These are phyloP conservation scores for Ceratocystis diversiconidia DNA, from an alignment of 2,329 filamentous ascomycete genomes.

Conservation along the genomic window DNA sequence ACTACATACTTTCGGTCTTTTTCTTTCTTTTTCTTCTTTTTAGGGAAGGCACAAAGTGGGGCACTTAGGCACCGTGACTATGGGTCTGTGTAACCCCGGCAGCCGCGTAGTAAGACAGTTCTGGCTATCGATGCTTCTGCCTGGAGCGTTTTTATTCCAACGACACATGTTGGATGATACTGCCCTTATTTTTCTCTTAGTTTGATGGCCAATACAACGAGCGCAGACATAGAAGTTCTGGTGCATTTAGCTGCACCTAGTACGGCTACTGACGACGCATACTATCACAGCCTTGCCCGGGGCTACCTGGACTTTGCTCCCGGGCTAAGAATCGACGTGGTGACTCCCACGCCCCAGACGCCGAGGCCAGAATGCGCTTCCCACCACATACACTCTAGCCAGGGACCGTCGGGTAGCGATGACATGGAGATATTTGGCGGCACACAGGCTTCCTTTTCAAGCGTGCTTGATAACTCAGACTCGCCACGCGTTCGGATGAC, in stretches of 20 bases:
- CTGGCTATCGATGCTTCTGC: neutral
- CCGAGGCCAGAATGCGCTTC: conserved; percentile 34
- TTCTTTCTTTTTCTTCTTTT: neutral
- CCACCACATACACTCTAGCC: conserved; percentile 34
- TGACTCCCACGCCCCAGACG: neutral
- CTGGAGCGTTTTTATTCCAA: neutral
- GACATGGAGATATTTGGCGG: conserved; percentile 29
- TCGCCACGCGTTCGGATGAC: conserved; percentile 23
- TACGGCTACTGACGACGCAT: conserved; percentile 32
- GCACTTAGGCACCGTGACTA: neutral
- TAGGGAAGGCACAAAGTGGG: neutral
- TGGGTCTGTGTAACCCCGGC: neutral
- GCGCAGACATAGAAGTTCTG: conserved; percentile 36
- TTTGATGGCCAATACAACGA: neutral
- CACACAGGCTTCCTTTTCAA: conserved; percentile 30
- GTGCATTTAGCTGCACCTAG: conserved; percentile 42
- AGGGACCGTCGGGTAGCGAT: conserved; percentile 34
- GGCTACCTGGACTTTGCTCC: conserved; percentile 37
- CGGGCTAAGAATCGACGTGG: conserved; percentile 19
- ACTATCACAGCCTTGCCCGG: conserved; percentile 35
- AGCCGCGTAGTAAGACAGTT: neutral
- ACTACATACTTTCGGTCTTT: neutral
- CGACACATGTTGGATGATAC: neutral
- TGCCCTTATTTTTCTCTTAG: neutral
- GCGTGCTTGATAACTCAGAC: conserved; percentile 32